Conservation (phyloP, 1,284 basidiomycete species). For the Exobasidium cylindrosporum region DNA sequence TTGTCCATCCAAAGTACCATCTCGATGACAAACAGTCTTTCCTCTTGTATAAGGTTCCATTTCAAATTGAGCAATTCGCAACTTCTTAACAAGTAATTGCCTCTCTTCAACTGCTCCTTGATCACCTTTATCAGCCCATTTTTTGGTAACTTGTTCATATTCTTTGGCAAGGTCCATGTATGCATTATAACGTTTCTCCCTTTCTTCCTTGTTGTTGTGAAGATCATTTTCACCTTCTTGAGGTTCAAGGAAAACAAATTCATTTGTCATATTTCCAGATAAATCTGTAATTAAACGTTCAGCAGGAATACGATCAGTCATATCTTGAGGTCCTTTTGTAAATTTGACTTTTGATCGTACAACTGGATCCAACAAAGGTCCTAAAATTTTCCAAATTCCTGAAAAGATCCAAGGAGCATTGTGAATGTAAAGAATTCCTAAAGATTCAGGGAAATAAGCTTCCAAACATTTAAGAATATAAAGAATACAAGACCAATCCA, state of each 20-base stretch:
- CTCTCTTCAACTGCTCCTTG: constrained; percentile 24
- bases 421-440: constrained; percentile 55
- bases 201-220: constrained; percentile 44
- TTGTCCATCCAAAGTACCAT: constrained; percentile 52
- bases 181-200: constrained; percentile 37
- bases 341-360: constrained; percentile 29
- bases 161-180: constrained; percentile 46
- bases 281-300: constrained; percentile 35
- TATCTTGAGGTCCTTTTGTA: constrained; percentile 46
- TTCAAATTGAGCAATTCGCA: constrained; percentile 53
- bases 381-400: constrained; percentile 51
- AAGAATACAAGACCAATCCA: constrained; percentile 49
- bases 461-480: constrained; percentile 52
- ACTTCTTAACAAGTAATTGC: constrained; percentile 46
- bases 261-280: constrained; percentile 33
- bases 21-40: constrained; percentile 51
- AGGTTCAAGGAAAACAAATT: constrained; percentile 38
- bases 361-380: constrained; percentile 43
- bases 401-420: constrained; percentile 57
- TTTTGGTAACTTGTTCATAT: constrained; percentile 49
- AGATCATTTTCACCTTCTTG: constrained; percentile 51
- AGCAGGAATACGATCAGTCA: constrained; percentile 36
- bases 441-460: constrained; percentile 56
- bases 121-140: constrained; percentile 42
- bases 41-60: constrained; percentile 54